These are phyloP conservation scores for Nemania serpens DNA, from an alignment of 2,329 filamentous ascomycete species.

Conservation along the genomic window DNA sequence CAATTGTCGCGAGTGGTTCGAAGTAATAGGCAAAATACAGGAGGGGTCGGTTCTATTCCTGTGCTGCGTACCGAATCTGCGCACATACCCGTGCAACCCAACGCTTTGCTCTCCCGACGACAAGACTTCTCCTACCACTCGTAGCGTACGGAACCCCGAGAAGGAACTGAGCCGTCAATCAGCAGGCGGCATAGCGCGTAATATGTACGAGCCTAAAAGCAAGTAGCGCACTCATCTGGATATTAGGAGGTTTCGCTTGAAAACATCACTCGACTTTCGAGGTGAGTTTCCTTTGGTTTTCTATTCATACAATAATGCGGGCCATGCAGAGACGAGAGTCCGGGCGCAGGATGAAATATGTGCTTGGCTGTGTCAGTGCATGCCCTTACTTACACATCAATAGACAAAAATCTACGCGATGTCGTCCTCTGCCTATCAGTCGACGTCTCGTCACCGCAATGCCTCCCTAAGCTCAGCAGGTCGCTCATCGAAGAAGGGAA, in stretches of 20 bases:
- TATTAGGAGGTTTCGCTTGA: constrained; percentile 44
- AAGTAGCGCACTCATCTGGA: constrained; percentile 49
- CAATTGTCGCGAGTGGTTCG: constrained; percentile 13
- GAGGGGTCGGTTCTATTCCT: constrained; percentile 18
- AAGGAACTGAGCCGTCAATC: constrained; percentile 42
- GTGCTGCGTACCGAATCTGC: constrained; percentile 32
- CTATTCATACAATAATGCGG: constrained; percentile 7
- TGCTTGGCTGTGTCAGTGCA: constrained; percentile 9
- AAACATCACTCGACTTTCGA: constrained; percentile 38
- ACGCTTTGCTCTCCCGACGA: constrained; percentile 31
- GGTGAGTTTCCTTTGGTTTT: constrained; percentile 31
- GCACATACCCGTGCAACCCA: constrained; percentile 36
- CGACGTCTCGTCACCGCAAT: constrained; percentile 61
- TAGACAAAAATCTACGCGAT: constrained; percentile 53
- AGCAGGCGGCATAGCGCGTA: constrained; percentile 47
- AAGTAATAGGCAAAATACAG: constrained; percentile 13
- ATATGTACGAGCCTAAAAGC: constrained; percentile 48
- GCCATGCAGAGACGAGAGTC: constrained; percentile 7
- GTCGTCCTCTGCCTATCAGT: constrained; percentile 56
- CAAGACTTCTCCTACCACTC: constrained; percentile 18
- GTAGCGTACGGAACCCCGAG: constrained; percentile 35
- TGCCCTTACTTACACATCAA: constrained; percentile 37
- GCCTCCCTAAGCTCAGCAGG: constrained; percentile 60
- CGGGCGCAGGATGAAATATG: constrained; percentile 16
- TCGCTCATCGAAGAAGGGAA: constrained; percentile 56